A percentile compares a stretch with the other conserved stretches of the same genome.
These are phyloP conservation scores for Lepidopterella palustris DNA, from an alignment of 495 filamentous ascomycete genomes.

Conservation along the genomic window DNA sequence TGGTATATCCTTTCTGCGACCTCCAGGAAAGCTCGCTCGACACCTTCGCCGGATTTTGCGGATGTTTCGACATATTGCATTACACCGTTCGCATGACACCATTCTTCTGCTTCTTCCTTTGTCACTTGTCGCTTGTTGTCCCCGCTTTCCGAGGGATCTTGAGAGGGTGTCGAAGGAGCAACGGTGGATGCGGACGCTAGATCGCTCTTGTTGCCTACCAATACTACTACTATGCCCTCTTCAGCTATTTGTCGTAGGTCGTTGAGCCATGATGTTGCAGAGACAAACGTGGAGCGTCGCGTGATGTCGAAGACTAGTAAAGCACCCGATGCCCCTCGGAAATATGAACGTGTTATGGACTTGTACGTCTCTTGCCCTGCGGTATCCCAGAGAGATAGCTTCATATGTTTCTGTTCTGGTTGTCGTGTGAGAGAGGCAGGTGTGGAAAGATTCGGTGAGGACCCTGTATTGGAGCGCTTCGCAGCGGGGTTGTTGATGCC, in stretches of 20 bases:
- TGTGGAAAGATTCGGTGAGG: background rate
- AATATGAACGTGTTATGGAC: constrained; percentile 90
- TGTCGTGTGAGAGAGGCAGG: constrained; percentile 47
- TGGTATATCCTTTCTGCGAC: constrained; percentile 90
- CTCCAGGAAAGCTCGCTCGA: constrained; percentile 86
- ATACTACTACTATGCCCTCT: constrained; percentile 83
- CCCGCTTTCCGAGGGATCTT: constrained; percentile 28
- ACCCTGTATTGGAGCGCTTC: constrained; percentile 12
- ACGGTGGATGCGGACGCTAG: constrained; percentile 44
- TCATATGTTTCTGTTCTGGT: constrained; percentile 49
- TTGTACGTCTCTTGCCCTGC: constrained; percentile 97
- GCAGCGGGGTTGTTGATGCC: constrained; percentile 39
- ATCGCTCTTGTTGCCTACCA: constrained; percentile 94
- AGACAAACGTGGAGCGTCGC: constrained; percentile 72
- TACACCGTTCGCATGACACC: constrained; percentile 75
- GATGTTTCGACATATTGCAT: constrained; percentile 92
- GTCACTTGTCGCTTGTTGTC: constrained; percentile 71
- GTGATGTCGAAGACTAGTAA: constrained; percentile 94
- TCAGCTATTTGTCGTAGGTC: constrained; percentile 91
- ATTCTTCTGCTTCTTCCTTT: constrained; percentile 71
- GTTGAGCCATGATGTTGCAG: constrained; percentile 83
- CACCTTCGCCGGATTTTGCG: constrained; percentile 87
- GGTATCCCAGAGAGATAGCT: constrained; percentile 84
- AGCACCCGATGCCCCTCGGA: constrained; percentile 85
- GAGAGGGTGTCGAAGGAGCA: constrained; percentile 8